phyloP scores from a whole-genome alignment of 2,329 filamentous ascomycete species.

The Aspergillus ibericus region DNA sequence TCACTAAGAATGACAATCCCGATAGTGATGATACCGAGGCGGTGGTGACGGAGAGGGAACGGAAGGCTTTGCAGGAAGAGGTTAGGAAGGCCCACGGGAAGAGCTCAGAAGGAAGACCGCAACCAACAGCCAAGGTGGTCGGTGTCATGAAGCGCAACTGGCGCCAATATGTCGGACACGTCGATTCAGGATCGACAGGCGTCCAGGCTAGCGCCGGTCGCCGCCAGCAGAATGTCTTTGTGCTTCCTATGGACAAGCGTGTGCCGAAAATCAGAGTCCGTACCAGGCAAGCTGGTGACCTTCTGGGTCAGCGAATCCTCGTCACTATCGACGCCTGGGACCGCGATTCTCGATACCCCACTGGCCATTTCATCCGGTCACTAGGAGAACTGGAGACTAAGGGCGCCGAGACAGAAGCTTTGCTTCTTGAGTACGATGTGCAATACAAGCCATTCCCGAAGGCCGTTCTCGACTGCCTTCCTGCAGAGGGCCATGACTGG shows the following conservation, averaged over 20 bases:
- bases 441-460: constrained; percentile 97
- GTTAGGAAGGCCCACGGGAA: constrained; percentile 81
- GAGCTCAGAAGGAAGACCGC: constrained; percentile 71
- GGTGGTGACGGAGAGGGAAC: constrained; percentile 85
- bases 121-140: constrained; percentile 89
- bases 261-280: constrained; percentile 94
- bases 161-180: constrained; percentile 95
- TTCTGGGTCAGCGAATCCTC: constrained; percentile 86
- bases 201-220: constrained; percentile 72
- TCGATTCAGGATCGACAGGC: constrained; percentile 82
- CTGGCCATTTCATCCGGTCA: constrained; percentile 90
- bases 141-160: constrained; percentile 94
- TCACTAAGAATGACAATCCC: constrained; percentile 91
- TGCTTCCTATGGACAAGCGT: constrained; percentile 97
- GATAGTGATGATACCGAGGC: constrained; percentile 73
- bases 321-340: constrained; percentile 97
- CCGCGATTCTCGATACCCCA: constrained; percentile 84
- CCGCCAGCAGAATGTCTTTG: constrained; percentile 87
- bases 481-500: constrained; percentile 90
- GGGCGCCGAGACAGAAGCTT: constrained; percentile 92
- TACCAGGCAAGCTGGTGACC: constrained; percentile 83
- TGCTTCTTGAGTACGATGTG: constrained; percentile 93
- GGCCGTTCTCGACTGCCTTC: constrained; percentile 89
- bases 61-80: constrained; percentile 83
- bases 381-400: constrained; percentile 94